Conservation (phyloP, 208 protist genomes). For the Acanthamoeba lenticulata region DNA sequence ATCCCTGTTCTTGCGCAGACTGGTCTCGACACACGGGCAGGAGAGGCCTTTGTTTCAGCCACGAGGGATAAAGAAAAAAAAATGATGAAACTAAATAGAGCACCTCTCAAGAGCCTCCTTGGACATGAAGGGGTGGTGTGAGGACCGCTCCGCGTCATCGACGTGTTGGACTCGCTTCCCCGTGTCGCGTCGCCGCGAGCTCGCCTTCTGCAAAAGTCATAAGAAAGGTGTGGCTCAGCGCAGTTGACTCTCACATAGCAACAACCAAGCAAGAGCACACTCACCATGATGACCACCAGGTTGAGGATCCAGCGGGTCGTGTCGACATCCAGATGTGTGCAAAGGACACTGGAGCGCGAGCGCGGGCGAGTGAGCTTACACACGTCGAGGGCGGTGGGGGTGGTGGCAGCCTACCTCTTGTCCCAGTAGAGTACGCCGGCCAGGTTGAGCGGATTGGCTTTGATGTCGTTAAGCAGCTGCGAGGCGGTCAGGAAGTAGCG, state of each 20-base stretch:
- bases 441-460: neutral
- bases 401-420: conserved; percentile 3
- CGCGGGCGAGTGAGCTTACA: neutral
- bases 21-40: no score
- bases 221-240: no score
- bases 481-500: conserved; percentile 30
- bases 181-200: neutral
- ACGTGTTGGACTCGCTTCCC: neutral
- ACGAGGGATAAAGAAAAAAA: no score
- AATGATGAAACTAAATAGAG: neutral
- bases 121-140: conserved; percentile 26
- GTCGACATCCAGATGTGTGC: conserved; percentile 4
- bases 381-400: no score
- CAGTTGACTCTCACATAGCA: no score
- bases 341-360: neutral
- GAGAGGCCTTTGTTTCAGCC: no score
- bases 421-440: conserved; percentile 16
- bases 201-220: conserved; percentile 21
- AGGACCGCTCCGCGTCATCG: neutral
- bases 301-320: neutral
- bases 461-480: conserved; percentile 28
- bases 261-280: no score
- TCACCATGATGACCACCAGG: conserved; percentile 14
- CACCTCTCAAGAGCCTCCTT: conserved; percentile 15
- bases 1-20: conserved; percentile 8